Percentiles rank a stretch among this genome's conserved stretches.
Conservation (phyloP, 2,329 filamentous ascomycete species). For the Ustulina deusta region DNA sequence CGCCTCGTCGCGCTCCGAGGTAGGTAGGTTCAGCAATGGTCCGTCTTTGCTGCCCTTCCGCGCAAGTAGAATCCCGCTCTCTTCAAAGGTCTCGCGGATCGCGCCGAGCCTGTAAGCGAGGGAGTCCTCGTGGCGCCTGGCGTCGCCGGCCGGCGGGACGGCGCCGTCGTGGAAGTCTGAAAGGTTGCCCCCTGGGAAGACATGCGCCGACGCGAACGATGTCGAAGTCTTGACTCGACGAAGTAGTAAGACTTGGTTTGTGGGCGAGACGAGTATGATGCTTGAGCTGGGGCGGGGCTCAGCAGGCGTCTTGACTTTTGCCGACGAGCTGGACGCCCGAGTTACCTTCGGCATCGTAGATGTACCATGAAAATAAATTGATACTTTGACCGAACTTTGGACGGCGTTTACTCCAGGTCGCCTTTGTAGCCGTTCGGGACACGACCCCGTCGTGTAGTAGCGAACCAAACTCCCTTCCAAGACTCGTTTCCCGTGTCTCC, state of each 20-base stretch:
- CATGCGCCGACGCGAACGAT: conserved; percentile 90
- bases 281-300: conserved; percentile 64
- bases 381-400: neutral
- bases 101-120: conserved; percentile 83
- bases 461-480: neutral
- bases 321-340: conserved; percentile 24
- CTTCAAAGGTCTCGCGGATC: conserved; percentile 93
- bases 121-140: conserved; percentile 75
- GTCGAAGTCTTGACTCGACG: conserved; percentile 85
- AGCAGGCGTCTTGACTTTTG: conserved; percentile 29
- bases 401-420: neutral
- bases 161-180: conserved; percentile 80
- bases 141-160: conserved; percentile 59
- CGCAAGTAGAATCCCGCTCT: conserved; percentile 73
- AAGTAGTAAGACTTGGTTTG: conserved; percentile 88
- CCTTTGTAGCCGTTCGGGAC: neutral
- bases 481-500: neutral
- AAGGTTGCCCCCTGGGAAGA: conserved; percentile 93
- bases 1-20: conserved; percentile 71
- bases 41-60: conserved; percentile 54
- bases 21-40: conserved; percentile 70
- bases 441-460: conserved; percentile 6
- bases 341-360: conserved; percentile 20
- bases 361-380: neutral
- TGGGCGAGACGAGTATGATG: conserved; percentile 85